Evolutionary conservation across 169 alveolate genomes (phyloP).

Genomic region (Plasmodium chabaudi): DNA sequence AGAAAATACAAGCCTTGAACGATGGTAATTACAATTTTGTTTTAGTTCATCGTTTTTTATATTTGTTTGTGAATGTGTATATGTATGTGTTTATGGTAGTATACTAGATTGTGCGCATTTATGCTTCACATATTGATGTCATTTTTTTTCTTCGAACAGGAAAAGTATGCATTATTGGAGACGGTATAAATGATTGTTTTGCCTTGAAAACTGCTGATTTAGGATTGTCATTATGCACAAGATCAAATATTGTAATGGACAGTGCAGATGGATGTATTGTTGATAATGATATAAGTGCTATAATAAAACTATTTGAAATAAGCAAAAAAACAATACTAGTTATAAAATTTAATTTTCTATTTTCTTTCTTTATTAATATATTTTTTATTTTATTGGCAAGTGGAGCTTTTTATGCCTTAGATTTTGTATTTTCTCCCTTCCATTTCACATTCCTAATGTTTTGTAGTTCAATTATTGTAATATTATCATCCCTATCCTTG

Average conservation of each 20-base stretch:
- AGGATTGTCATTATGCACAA: slow-evolving; percentile 63
- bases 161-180: slow-evolving; percentile 74
- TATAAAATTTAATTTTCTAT: slow-evolving; percentile 60
- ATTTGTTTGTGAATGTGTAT: not conserved
- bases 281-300: slow-evolving; percentile 64
- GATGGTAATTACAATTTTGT: slow-evolving; percentile 24
- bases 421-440: slow-evolving; percentile 64
- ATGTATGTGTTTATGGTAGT: not conserved
- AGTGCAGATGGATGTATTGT: slow-evolving; percentile 74
- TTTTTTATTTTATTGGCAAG: slow-evolving; percentile 75
- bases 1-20: slow-evolving; percentile 48
- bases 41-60: not conserved
- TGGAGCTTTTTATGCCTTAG: slow-evolving; percentile 62
- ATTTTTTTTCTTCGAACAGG: slow-evolving; percentile 15
- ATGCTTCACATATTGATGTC: not conserved
- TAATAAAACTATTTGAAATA: slow-evolving; percentile 56
- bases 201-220: slow-evolving; percentile 72
- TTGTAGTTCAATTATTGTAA: slow-evolving; percentile 68
- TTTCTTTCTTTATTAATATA: slow-evolving; percentile 65
- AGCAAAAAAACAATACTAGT: slow-evolving; percentile 68
- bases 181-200: slow-evolving; percentile 73
- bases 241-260: slow-evolving; percentile 73
- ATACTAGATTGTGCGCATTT: not conserved
- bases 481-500: slow-evolving; percentile 54
- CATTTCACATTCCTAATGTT: slow-evolving; percentile 70